These are phyloP conservation scores for Rheum nobile DNA, from an alignment of 148 eudicot species.

Conservation along the genomic window DNA sequence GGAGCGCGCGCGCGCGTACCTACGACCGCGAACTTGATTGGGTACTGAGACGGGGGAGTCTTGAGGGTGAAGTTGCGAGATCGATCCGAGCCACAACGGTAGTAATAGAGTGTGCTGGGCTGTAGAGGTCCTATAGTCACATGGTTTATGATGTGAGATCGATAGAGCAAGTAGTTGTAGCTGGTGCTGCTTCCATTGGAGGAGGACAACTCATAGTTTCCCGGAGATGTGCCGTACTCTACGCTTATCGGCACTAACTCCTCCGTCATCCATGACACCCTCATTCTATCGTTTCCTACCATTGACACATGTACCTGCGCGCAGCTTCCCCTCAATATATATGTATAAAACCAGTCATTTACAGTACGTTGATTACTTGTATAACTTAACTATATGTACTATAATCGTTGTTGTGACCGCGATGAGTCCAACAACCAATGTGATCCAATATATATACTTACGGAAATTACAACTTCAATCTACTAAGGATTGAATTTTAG, in stretches of 20 bases:
- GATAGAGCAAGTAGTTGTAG: constrained; percentile 31
- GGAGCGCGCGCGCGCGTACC: too few species aligned
- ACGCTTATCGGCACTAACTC: constrained; percentile 31
- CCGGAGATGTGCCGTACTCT: constrained; percentile 42
- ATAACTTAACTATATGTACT: too few species aligned
- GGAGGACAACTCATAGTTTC: constrained; percentile 17
- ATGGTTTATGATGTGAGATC: constrained; percentile 47
- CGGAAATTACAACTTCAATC: too few species aligned
- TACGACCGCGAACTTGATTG: constrained; percentile 45
- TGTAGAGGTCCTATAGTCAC: constrained; percentile 45
- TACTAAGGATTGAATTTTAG: too few species aligned
- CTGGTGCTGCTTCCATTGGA: constrained; percentile 25
- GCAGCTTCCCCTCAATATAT: too few species aligned
- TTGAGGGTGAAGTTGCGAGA: constrained; percentile 41
- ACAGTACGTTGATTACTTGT: too few species aligned
- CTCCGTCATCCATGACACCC: constrained; percentile 57
- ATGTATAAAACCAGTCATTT: too few species aligned
- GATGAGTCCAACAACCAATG: too few species aligned
- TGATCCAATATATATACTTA: too few species aligned
- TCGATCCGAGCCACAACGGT: constrained; percentile 32
- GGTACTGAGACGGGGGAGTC: constrained; percentile 50
- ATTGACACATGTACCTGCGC: constrained; percentile 15
- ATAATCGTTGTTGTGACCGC: too few species aligned
- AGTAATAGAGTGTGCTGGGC: constrained; percentile 43
- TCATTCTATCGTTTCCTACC: constrained; percentile 32